phyloP scores from a whole-genome alignment of 2,329 filamentous ascomycete genomes.

The Fusarium marasasianum region DNA sequence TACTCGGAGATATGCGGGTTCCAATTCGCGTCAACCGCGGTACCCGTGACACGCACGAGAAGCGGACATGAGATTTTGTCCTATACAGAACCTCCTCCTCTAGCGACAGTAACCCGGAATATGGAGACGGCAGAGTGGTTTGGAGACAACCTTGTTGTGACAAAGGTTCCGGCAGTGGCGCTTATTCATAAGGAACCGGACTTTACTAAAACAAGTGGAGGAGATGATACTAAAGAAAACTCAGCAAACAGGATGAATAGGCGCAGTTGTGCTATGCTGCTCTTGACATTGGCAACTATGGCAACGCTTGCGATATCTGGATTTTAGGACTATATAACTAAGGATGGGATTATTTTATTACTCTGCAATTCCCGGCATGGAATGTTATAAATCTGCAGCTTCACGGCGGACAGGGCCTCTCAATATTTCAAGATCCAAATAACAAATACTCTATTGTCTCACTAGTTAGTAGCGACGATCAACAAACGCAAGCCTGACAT shows the following conservation, averaged over 20 bases:
- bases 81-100: neutral
- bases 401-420: rapidly evolving
- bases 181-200: conserved; percentile 4
- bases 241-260: neutral
- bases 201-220: neutral
- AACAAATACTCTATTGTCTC: neutral
- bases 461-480: rapidly evolving
- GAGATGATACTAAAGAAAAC: neutral
- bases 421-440: neutral
- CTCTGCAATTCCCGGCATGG: neutral
- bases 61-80: no score
- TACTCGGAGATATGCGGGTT: neutral
- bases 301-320: neutral
- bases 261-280: neutral
- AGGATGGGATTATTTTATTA: neutral
- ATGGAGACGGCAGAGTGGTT: neutral
- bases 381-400: neutral
- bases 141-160: neutral
- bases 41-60: neutral
- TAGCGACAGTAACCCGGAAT: neutral
- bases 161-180: conserved; percentile 6
- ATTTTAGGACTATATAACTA: no score
- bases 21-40: neutral
- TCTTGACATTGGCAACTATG: neutral
- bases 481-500: no score